Conservation (phyloP, 2,329 filamentous ascomycete species). For the Trichoderma citrinoviride region DNA sequence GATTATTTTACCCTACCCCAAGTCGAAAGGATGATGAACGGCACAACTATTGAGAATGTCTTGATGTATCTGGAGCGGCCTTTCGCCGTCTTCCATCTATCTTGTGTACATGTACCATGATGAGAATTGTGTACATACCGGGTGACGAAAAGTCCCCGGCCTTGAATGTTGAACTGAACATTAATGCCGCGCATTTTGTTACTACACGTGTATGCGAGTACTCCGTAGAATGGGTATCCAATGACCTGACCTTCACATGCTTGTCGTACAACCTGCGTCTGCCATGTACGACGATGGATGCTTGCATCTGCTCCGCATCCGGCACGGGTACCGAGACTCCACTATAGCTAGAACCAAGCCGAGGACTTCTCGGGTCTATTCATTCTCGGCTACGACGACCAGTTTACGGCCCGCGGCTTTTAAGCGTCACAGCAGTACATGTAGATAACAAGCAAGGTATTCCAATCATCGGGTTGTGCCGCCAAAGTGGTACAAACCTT, state of each 20-base stretch:
- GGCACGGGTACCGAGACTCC: slow-evolving; percentile 2
- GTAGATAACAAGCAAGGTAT: background rate
- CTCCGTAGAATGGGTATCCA: background rate
- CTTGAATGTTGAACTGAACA: background rate
- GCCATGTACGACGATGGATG: background rate
- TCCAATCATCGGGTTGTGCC: background rate
- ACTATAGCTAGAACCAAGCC: slow-evolving; percentile 7
- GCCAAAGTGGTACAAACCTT: background rate
- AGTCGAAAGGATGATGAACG: background rate
- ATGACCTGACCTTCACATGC: slow-evolving; percentile 16
- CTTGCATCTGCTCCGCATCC: slow-evolving; percentile 3
- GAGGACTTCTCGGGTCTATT: background rate
- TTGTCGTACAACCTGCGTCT: background rate
- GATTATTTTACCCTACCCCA: background rate
- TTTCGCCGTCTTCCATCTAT: background rate
- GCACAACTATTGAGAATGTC: background rate
- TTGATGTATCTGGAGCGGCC: background rate
- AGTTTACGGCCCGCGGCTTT: background rate
- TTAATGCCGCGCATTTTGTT: background rate
- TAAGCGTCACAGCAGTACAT: background rate
- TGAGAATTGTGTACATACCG: slow-evolving; percentile 6
- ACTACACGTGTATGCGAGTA: background rate
- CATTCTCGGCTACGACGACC: background rate
- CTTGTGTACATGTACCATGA: background rate
- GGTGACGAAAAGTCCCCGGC: slow-evolving; percentile 21